Evolutionary conservation across 371 early-diverging fungal genomes (phyloP).

Genomic region (Chytridium lagenaria): DNA sequence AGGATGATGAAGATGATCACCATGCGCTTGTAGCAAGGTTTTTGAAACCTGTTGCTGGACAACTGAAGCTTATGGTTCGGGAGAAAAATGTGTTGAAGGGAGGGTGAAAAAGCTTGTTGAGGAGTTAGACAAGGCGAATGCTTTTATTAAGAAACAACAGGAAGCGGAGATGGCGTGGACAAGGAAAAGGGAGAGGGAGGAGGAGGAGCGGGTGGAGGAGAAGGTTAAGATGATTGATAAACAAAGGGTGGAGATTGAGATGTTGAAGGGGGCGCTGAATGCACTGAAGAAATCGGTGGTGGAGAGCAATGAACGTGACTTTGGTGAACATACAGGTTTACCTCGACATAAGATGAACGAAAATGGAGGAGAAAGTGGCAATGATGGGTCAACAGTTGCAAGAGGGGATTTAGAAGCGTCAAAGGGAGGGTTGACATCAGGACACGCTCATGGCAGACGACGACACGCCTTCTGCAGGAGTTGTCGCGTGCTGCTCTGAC

Average conservation of each 20-base stretch:
- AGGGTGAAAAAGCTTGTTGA: not conserved
- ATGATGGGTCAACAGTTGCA: too few relatives aligned
- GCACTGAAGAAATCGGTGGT: not conserved
- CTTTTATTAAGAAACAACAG: not conserved
- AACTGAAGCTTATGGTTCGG: not conserved
- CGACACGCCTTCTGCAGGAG: too few relatives aligned
- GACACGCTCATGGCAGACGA: too few relatives aligned
- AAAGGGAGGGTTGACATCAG: too few relatives aligned
- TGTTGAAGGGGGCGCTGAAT: not conserved
- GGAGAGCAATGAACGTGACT: too few relatives aligned
- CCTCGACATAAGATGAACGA: too few relatives aligned
- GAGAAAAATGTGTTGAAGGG: not conserved
- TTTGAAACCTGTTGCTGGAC: not conserved
- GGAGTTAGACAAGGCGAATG: not conserved
- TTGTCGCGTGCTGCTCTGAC: too few relatives aligned
- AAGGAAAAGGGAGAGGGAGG: not conserved
- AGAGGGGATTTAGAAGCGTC: too few relatives aligned
- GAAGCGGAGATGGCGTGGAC: not conserved
- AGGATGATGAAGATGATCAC: not conserved
- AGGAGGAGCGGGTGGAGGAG: not conserved
- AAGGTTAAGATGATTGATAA: not conserved
- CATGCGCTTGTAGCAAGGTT: not conserved
- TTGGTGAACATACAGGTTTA: too few relatives aligned
- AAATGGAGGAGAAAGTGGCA: too few relatives aligned
- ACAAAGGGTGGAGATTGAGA: not conserved